Evolutionary conservation across 208 protist species (phyloP), one percentile per base, ranked within the genome.

Genomic region (Crithidia sp.): DNA sequence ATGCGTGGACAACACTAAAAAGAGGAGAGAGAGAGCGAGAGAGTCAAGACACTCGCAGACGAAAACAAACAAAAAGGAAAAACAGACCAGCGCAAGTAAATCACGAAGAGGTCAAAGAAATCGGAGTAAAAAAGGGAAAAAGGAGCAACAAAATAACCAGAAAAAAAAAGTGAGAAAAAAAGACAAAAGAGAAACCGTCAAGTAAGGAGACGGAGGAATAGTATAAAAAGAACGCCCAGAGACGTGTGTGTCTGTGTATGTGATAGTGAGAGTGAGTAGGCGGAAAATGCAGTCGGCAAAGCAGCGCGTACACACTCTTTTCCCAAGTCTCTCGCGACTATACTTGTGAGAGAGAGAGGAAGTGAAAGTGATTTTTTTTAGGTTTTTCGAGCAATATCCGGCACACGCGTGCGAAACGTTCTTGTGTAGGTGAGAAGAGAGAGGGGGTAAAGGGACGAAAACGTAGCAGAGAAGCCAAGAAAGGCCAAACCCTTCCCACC

Each of bases 181-280:
- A 80, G 45, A 67, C 19, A 67, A 72, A 68, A 74, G 45, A 16
- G 45, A 16, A 43, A 74, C 69, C 8, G 28, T 36, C 50, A 37
- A 40, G 19, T 72, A 64, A 39, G 67, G 60, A 58, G 28, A 28
- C 28, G 28, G 28, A 28, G 28, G 28, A 28, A 28, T 28, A 28
- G 28, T 28, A 28, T 28, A 28, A 28, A 28, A 28, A 28, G 28
- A 28, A 28, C 28, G 28, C 28, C 28, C 28, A 73, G 52, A 70
- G 7, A 62, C 36, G 45, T 49, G 45, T 49, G 45, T 49, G 45
- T 49, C 0, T 49, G 45, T 49, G 45, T 49, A 2, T 49, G 45
- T 49, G 45, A 13, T 49, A 14, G 45, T 49, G 45, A 14, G 7
- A 7, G 2, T 2, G 12, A 14, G 45, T 7, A 49, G 9, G 45